A percentile compares a stretch with the other conserved stretches of the same genome.
These are phyloP conservation scores for Pseudomonodictys pantanalensis DNA, from an alignment of 495 filamentous ascomycete genomes.

Conservation along the genomic window DNA sequence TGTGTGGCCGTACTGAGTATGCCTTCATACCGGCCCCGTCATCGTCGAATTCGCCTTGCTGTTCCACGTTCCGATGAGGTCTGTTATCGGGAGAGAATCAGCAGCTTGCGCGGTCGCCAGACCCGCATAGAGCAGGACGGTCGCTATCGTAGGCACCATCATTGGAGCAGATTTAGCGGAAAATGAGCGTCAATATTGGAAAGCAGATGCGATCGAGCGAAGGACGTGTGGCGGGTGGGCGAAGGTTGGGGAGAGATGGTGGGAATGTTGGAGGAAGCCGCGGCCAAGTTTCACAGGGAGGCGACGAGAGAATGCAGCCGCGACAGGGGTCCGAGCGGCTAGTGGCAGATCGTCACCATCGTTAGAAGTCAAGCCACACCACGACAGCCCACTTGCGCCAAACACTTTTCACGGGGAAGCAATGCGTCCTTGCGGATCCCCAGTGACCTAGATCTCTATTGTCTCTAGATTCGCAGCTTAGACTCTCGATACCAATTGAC, in stretches of 20 bases:
- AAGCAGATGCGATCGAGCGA: neutral
- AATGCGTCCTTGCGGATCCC: no score
- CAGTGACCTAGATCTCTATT: no score
- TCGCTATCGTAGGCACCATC: constrained; percentile 23
- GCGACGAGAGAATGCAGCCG: constrained; percentile 20
- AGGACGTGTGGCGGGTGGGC: neutral
- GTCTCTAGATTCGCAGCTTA: no score
- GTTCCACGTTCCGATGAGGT: constrained; percentile 72
- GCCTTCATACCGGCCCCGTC: constrained; percentile 66
- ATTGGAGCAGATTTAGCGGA: no score
- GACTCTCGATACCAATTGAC: no score
- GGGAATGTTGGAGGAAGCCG: neutral
- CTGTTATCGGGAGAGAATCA: constrained; percentile 36
- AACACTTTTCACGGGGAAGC: neutral
- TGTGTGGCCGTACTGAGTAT: neutral
- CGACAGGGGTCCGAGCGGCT: constrained; percentile 17
- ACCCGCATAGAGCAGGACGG: constrained; percentile 17
- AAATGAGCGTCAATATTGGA: no score
- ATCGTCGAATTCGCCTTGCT: constrained; percentile 70
- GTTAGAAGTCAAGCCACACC: constrained; percentile 10
- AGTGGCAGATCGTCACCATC: constrained; percentile 23
- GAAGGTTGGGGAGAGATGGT: neutral
- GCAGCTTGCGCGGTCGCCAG: constrained; percentile 33
- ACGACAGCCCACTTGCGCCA: neutral
- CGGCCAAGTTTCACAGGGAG: constrained; percentile 26